Conservation (phyloP, 2,329 filamentous ascomycete genomes). For the Diaporthe eres region DNA sequence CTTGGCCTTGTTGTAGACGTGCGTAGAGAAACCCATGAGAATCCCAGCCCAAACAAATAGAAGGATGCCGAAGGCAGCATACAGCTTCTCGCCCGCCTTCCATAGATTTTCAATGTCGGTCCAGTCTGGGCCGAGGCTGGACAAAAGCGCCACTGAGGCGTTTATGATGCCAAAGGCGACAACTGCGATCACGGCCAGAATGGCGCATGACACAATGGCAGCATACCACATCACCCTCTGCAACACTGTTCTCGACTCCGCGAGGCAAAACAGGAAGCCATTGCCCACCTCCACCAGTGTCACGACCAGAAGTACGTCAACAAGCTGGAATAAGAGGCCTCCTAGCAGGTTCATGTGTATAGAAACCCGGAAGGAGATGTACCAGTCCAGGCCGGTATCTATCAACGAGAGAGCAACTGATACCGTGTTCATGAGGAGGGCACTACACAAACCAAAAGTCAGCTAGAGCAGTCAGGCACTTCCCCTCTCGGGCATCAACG, state of each 20-base stretch:
- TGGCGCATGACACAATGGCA: neutral
- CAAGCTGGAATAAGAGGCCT: neutral
- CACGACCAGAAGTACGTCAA: constrained; percentile 1
- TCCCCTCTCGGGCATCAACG: neutral
- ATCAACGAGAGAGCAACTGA: neutral
- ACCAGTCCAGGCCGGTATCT: neutral
- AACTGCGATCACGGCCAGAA: neutral
- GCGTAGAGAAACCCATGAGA: neutral
- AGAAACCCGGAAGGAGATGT: constrained; percentile 1
- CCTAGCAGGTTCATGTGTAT: neutral
- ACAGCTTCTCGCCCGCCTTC: constrained; percentile 2
- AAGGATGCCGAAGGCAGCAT: neutral
- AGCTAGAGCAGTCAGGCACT: neutral
- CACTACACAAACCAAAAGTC: neutral
- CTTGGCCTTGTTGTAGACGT: constrained; percentile 10
- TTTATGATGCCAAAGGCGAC: neutral
- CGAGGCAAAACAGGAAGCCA: neutral
- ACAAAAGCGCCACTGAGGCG: neutral
- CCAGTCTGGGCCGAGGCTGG: neutral
- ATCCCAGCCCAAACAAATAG: constrained; percentile 9
- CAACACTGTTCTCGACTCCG: neutral
- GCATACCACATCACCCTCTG: neutral
- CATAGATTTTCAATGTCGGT: neutral
- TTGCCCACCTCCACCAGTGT: constrained; percentile 17
- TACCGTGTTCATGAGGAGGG: neutral